phyloP scores from a whole-genome alignment of 202 grass and related monocot genomes.

The Hordeum pubiflorum region DNA sequence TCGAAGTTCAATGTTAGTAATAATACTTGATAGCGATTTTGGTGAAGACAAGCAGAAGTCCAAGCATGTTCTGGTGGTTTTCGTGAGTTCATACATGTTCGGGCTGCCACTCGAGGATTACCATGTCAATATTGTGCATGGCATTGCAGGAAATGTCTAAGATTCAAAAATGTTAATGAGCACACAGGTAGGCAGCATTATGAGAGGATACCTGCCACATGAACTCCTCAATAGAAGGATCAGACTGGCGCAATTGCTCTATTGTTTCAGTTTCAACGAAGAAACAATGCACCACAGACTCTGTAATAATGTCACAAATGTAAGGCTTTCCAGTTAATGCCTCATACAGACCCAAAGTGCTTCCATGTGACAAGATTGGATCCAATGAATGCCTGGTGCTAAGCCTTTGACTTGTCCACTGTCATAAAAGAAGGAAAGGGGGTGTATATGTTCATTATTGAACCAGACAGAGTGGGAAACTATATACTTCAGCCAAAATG shows the following conservation, averaged over 20 bases:
- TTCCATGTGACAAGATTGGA: constrained; percentile 86
- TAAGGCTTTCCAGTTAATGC: constrained; percentile 70
- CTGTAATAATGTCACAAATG: constrained; percentile 75
- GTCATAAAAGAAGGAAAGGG: not conserved
- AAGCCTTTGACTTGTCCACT: constrained; percentile 75
- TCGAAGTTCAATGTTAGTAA: not conserved
- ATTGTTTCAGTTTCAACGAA: constrained; percentile 86
- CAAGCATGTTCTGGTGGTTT: too few species aligned
- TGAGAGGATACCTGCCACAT: constrained; percentile 67
- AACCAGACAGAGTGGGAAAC: not conserved
- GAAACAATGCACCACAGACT: constrained; percentile 80
- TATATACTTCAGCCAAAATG: not conserved
- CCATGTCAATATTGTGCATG: too few species aligned
- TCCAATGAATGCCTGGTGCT: constrained; percentile 63
- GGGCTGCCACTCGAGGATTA: too few species aligned
- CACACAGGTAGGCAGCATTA: not conserved
- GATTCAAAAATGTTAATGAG: not conserved
- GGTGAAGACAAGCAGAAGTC: too few species aligned
- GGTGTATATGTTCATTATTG: constrained; percentile 2
- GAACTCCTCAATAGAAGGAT: constrained; percentile 60
- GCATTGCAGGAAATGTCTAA: not conserved
- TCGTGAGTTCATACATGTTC: too few species aligned
- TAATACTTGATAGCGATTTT: not conserved
- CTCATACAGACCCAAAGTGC: constrained; percentile 80
- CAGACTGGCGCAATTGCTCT: constrained; percentile 43